Evolutionary conservation across 164 flowering plant species (phyloP).

Genomic region (Umbilicus rupestris): DNA sequence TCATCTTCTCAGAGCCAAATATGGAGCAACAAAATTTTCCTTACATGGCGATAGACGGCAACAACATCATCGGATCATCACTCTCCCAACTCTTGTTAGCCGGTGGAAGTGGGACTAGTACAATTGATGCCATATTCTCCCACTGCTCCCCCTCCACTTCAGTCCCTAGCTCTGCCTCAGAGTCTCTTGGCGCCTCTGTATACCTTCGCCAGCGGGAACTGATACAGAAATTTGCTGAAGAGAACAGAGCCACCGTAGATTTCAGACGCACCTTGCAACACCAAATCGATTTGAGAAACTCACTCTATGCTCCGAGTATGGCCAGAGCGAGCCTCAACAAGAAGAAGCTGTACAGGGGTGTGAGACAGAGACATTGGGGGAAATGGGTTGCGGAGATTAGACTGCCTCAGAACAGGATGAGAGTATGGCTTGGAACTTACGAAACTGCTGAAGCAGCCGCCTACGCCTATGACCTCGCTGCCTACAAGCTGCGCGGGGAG

Average conservation of each 20-base stretch:
- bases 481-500: conserved; percentile 77
- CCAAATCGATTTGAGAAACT: conserved; percentile 8
- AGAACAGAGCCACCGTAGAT: conserved; percentile 17
- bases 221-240: conserved; percentile 37
- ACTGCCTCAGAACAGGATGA: conserved; percentile 73
- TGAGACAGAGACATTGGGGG: conserved; percentile 97
- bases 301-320: conserved; percentile 7
- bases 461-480: conserved; percentile 83
- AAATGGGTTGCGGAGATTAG: conserved; percentile 98
- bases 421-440: conserved; percentile 91
- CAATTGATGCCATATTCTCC: conserved; percentile 63
- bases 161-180: conserved; percentile 13
- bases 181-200: conserved; percentile 68
- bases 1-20: not conserved
- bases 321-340: conserved; percentile 10
- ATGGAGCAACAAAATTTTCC: not conserved
- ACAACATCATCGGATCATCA: not conserved
- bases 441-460: conserved; percentile 85
- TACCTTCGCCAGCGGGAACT: conserved; percentile 63
- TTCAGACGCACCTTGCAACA: not conserved
- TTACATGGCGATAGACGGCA: not conserved
- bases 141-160: conserved; percentile 23
- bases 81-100: not conserved
- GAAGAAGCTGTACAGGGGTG: conserved; percentile 78
- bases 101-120: conserved; percentile 28